A percentile compares a stretch with the other conserved stretches of the same genome.
phyloP scores from a whole-genome alignment of 192 early-diverging fungal species.

The Gamsiella multidivaricata region DNA sequence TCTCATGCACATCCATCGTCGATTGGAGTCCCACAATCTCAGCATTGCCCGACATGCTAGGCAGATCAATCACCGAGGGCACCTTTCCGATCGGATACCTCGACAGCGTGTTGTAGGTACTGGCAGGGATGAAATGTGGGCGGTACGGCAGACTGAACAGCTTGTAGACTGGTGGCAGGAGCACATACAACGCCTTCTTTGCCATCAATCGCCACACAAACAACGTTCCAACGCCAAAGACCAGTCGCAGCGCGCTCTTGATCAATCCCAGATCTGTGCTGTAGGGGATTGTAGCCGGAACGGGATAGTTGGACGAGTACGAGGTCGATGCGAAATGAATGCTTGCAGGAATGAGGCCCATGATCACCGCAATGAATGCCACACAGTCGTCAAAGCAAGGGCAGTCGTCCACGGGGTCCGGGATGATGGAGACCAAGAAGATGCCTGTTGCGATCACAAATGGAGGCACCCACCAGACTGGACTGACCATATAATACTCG shows the following conservation, averaged over 20 bases:
- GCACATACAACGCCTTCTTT: conserved; percentile 60
- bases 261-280: conserved; percentile 27
- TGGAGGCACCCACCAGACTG: conserved; percentile 46
- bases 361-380: conserved; percentile 70
- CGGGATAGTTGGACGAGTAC: conserved; percentile 48
- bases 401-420: conserved; percentile 77
- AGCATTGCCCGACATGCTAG: conserved; percentile 49
- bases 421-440: conserved; percentile 57
- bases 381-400: conserved; percentile 83
- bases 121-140: conserved; percentile 48
- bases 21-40: conserved; percentile 64
- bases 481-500: conserved; percentile 47
- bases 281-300: conserved; percentile 53
- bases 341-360: conserved; percentile 68
- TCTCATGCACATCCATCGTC: conserved; percentile 60
- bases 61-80: conserved; percentile 49
- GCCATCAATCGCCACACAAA: conserved; percentile 65
- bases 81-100: conserved; percentile 48
- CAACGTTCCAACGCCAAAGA: conserved; percentile 59
- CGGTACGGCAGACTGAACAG: conserved; percentile 66
- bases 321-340: conserved; percentile 61
- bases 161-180: conserved; percentile 64
- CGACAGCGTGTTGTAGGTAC: conserved; percentile 45
- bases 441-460: conserved; percentile 26
- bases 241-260: conserved; percentile 33